Evolutionary conservation across 2,329 filamentous ascomycete genomes (phyloP).

Genomic region (Diaporthe batatas): DNA sequence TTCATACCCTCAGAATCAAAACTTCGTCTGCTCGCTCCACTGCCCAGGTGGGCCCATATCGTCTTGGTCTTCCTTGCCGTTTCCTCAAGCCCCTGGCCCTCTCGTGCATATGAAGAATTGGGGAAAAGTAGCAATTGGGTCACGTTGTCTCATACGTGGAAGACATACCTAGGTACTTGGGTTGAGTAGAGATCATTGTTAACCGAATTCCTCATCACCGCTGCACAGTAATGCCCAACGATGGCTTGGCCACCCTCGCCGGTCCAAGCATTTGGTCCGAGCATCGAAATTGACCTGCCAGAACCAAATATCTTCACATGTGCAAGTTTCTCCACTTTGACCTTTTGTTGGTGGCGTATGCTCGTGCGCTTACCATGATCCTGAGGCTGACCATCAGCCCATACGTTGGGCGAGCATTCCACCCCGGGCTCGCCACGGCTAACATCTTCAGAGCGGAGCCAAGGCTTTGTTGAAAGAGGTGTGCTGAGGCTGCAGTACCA

Average conservation of each 20-base stretch:
- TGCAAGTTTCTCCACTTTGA: constrained; percentile 1
- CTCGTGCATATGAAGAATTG: too few species aligned
- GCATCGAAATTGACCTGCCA: neutral
- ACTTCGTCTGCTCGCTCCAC: neutral
- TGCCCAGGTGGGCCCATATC: neutral
- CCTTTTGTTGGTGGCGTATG: neutral
- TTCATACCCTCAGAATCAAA: too few species aligned
- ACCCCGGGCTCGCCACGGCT: constrained; percentile 52
- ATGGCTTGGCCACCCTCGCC: neutral
- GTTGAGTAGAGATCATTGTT: too few species aligned
- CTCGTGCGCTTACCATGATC: constrained; percentile 5
- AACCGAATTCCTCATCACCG: too few species aligned
- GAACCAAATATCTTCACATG: neutral
- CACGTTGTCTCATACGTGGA: too few species aligned
- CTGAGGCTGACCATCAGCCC: constrained; percentile 21
- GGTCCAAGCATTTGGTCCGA: neutral
- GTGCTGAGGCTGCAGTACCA: constrained; percentile 6
- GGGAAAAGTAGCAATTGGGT: too few species aligned
- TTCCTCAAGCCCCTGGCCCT: too few species aligned
- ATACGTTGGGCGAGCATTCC: neutral
- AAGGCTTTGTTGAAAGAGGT: constrained; percentile 19
- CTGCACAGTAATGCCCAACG: too few species aligned
- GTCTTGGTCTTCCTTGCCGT: too few species aligned
- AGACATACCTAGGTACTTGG: too few species aligned
- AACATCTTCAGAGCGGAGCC: constrained; percentile 39